Percentiles rank a stretch among this genome's conserved stretches.
Evolutionary conservation across 768 basidiomycete species (phyloP).

Genomic region (Russula lepida): DNA sequence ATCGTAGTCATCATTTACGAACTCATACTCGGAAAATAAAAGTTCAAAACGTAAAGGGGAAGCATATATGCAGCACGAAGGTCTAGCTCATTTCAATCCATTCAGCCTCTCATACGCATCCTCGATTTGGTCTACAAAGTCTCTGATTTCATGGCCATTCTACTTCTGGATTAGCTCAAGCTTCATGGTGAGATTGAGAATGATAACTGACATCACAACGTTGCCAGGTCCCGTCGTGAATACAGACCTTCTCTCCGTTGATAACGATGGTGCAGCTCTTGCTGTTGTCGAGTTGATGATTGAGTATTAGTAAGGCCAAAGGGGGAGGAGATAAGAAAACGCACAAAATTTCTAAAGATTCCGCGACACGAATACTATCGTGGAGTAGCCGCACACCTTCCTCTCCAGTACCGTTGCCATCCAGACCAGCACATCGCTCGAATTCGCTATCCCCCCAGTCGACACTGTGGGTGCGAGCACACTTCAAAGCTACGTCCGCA

Average conservation of each 20-base stretch:
- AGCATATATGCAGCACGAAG: background rate
- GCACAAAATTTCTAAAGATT: slow-evolving; percentile 49
- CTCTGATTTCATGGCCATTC: slow-evolving; percentile 64
- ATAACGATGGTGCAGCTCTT: slow-evolving; percentile 88
- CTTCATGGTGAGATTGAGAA: background rate
- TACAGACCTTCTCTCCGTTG: slow-evolving; percentile 55
- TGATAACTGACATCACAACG: slow-evolving; percentile 55
- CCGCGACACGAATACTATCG: slow-evolving; percentile 43
- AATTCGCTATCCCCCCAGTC: slow-evolving; percentile 58
- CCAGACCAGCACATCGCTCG: slow-evolving; percentile 50
- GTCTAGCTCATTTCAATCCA: slow-evolving; percentile 9
- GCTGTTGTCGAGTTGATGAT: slow-evolving; percentile 33
- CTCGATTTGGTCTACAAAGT: slow-evolving; percentile 74
- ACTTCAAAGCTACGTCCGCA: slow-evolving; percentile 53
- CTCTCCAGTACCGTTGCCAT: slow-evolving; percentile 51
- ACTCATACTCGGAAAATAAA: slow-evolving; percentile 53
- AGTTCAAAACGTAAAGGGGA: background rate
- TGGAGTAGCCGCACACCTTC: slow-evolving; percentile 61
- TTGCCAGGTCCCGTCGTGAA: slow-evolving; percentile 74
- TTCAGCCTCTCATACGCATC: slow-evolving; percentile 65
- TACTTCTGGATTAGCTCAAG: slow-evolving; percentile 25
- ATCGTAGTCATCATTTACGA: slow-evolving; percentile 83
- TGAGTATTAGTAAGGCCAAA: background rate
- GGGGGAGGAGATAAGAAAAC: slow-evolving; percentile 13
- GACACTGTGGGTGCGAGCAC: slow-evolving; percentile 53